Evolutionary conservation across 805 yeast genomes (phyloP).

Genomic region (Kodamaea leandrae): DNA sequence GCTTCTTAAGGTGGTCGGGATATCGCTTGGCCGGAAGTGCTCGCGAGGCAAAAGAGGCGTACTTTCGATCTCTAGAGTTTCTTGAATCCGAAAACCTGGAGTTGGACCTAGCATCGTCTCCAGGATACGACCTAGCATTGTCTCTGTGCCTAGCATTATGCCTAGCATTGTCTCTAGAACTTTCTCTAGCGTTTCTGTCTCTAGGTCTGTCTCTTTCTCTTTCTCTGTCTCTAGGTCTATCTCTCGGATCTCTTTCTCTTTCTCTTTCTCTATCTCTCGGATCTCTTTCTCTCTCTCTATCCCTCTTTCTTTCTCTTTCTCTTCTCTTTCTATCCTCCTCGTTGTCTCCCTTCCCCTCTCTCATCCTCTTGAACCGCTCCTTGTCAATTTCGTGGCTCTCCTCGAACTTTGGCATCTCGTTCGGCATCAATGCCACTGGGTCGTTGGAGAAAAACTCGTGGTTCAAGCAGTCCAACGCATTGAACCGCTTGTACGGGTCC

Average conservation of each 20-base stretch:
- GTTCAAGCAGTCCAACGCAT: constrained; percentile 74
- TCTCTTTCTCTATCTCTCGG: background rate
- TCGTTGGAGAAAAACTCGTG: constrained; percentile 65
- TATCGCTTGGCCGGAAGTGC: constrained; percentile 4
- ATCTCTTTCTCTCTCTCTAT: background rate
- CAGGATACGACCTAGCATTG: too few species aligned
- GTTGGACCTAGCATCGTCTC: too few species aligned
- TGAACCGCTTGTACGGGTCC: constrained; percentile 70
- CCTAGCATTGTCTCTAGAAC: background rate
- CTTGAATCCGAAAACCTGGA: too few species aligned
- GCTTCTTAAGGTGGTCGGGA: constrained; percentile 1
- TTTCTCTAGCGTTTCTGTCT: background rate
- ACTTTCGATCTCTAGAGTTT: too few species aligned
- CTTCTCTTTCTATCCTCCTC: background rate
- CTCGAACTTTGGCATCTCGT: constrained; percentile 63
- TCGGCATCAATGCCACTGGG: constrained; percentile 61
- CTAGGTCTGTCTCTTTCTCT: background rate
- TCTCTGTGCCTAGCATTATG: too few species aligned
- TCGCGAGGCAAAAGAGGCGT: background rate
- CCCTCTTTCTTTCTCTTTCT: background rate
- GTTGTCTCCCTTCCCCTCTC: constrained; percentile 7
- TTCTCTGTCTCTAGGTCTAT: background rate
- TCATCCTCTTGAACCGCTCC: constrained; percentile 52
- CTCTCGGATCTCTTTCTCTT: background rate
- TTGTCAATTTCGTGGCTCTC: constrained; percentile 90